Evolutionary conservation across 352 stramenopile species (phyloP), one percentile per base, ranked within the genome.

Genomic region (Peronosclerospora sorghi): DNA sequence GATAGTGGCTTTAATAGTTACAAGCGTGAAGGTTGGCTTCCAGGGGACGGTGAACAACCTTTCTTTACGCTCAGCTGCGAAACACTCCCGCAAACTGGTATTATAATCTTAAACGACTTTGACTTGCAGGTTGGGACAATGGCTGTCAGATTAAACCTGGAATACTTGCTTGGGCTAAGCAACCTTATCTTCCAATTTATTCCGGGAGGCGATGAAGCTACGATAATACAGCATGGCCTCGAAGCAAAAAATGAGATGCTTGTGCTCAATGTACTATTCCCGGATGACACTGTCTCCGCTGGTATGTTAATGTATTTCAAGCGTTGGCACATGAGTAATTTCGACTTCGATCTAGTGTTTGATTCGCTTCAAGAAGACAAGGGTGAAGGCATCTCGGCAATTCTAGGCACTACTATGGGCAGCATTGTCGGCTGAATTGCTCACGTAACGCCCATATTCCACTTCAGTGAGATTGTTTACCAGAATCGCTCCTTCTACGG

Each of bases 1-100:
- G 76, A 94, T 37, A 86, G 68, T 49, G 81, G 81, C 0, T 94
- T 84, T 41, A 94, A 91, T 41, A 91, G 78, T 36, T 72, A 94
- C 52, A 88, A 87, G 45, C 75, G 68, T 9, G 81, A 94, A 48
- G 79, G 73, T 3, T 94, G 81, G 81, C 50, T 88, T 14, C 73
- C 76, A n/a, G 56, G 74, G 3, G 61, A 91, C 6, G 76, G 77
- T 7, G 81, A 94, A 43, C 53, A 44, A 7, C 78, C 81, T 17
- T 90, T 87, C 39, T 74, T 94, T 43, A 66, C 47, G 23, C 37
- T 94, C 7, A 69, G 54, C 2, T 51, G 84, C 14, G 76, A 86
- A 32, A 85, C 70, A 5, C n/a, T 69, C n/a, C 71, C 73, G 2
- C 64, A 83, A 45, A 68, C 51, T 36, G 77, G 65, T 20, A 85